A percentile compares a stretch with the other conserved stretches of the same genome.
Conservation (phyloP, 768 basidiomycete genomes). For the Lentinula detonsa region DNA sequence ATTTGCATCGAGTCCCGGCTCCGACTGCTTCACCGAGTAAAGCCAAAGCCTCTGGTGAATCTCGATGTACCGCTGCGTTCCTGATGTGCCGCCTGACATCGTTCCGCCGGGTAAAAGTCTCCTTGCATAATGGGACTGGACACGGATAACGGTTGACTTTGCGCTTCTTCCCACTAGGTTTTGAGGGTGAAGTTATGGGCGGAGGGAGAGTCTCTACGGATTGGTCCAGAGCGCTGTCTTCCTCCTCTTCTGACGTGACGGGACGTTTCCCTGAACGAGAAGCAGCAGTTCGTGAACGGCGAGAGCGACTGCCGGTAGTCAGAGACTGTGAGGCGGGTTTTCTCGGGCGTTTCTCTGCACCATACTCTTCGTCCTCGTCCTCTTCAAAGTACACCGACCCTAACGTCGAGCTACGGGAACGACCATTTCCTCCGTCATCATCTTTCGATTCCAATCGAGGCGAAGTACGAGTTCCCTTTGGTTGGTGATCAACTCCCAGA, state of each 20-base stretch:
- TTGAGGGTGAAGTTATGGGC: neutral
- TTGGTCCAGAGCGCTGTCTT: neutral
- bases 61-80: constrained; percentile 11
- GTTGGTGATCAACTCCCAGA: neutral
- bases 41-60: constrained; percentile 7
- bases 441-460: neutral
- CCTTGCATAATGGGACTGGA: constrained; percentile 9
- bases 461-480: neutral
- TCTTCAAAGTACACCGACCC: neutral
- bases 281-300: neutral
- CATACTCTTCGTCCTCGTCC: neutral
- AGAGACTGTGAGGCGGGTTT: neutral
- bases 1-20: constrained; percentile 9
- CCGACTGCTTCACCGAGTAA: constrained; percentile 1
- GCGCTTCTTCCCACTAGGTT: constrained; percentile 9
- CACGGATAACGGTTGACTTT: constrained; percentile 11
- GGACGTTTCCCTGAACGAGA: neutral
- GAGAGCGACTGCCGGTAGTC: neutral
- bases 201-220: neutral
- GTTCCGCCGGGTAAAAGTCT: constrained; percentile 13
- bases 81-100: constrained; percentile 10
- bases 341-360: neutral
- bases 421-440: neutral
- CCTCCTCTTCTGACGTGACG: constrained; percentile 2
- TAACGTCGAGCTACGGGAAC: neutral